Evolutionary conservation across 495 filamentous ascomycete genomes (phyloP), one percentile per base, ranked within the genome.

Genomic region (Aspergillus indologenus): DNA sequence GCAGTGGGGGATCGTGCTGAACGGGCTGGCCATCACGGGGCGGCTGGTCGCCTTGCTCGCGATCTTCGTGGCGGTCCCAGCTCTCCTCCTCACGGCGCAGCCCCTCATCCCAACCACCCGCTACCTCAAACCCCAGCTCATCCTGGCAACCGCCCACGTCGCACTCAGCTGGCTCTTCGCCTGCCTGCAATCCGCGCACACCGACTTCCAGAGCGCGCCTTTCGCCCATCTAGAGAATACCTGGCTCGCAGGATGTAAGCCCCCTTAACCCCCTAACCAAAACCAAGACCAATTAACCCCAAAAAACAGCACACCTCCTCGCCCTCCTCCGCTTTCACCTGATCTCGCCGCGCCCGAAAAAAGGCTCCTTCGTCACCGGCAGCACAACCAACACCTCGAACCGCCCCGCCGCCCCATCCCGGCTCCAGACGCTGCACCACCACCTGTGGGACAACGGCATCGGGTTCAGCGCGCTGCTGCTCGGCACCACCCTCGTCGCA

Each of bases 301-400:
- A 21, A 1, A 15, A 4, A n/a, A 9, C 21, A 75, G 72, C 57
- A 4, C 70, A 73, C 46, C 53, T 75, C 1, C 65, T 57, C 45
- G 64, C 61, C 6, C 61, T 75, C 24, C 11, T 67, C 12, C 57
- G 61, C 45, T 76, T 73, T 34, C 63, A 75, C 42, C 54, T 70
- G 14, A 44, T 72, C 12, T 63, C 70, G 8, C 64, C 46, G 46
- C 69, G 67, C 40, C 71, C 73, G 0, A 73, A 68, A 18, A 29
- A 29, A 29, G 73, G 73, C 2, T 76, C 73, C 0, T 73, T 75
- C 43, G 69, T 76, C 2, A 76, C 73, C 1, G 73, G 73, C 17
- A 76, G 72, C 58, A 69, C 53, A 0, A 65, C 59, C 1, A 74
- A 76, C 45, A 61, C 68, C 2, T 62, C 65, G 67, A 67, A 72